Evolutionary conservation across 345 rosid genomes (phyloP).

Genomic region (Citrus sinensis): DVS_A1.0 CM039162.1:5714001-5714500

Average conservation of each 20-base stretch:
- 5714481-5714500: neutral
- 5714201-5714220: neutral
- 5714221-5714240: neutral
- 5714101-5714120: neutral
- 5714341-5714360: neutral
- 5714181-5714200: neutral
- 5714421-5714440: neutral
- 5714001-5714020: neutral
- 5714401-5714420: neutral
- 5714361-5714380: neutral
- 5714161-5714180: neutral
- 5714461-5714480: neutral
- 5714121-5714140: neutral
- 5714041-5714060: neutral
- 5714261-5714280: neutral
- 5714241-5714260: neutral
- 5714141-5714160: neutral
- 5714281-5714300: neutral
- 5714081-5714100: neutral
- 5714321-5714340: neutral
- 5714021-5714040: neutral
- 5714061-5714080: neutral
- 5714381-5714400: neutral
- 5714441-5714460: no score
- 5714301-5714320: neutral